Evolutionary conservation across 148 eudicot genomes (phyloP).

Genomic region (Nyssa sinensis): DNA sequence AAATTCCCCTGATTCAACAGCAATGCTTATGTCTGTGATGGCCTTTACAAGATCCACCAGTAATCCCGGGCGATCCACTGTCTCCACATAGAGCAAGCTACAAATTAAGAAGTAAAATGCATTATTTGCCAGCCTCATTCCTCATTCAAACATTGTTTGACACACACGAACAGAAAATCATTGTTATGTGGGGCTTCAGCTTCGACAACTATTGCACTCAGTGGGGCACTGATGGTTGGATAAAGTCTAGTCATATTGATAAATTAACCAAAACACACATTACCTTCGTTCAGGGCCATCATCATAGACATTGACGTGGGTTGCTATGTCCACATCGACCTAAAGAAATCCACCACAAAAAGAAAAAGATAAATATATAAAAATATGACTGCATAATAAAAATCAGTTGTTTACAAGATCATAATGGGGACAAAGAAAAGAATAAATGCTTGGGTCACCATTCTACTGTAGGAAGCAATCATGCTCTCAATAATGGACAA

Average conservation of each 20-base stretch:
- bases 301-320: conserved; percentile 55
- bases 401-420: neutral
- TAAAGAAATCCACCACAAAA: conserved; percentile 23
- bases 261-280: neutral
- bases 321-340: conserved; percentile 92
- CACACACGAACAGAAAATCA: neutral
- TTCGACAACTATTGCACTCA: neutral
- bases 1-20: conserved; percentile 90
- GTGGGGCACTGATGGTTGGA: neutral
- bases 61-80: conserved; percentile 90
- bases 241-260: neutral
- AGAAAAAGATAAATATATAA: neutral
- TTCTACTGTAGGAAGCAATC: neutral
- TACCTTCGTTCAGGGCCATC: conserved; percentile 92
- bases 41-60: conserved; percentile 89
- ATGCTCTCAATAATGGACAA: neutral
- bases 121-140: neutral
- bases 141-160: neutral
- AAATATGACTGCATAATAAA: neutral
- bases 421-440: neutral
- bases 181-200: neutral
- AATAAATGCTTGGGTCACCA: too few relatives aligned
- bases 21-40: conserved; percentile 66
- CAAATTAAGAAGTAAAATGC: conserved; percentile 22
- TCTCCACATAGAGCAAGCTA: conserved; percentile 80